Base-by-base conservation (phyloP, 2,329 filamentous ascomycete species). In the Botrytis sinoallii region DNA sequence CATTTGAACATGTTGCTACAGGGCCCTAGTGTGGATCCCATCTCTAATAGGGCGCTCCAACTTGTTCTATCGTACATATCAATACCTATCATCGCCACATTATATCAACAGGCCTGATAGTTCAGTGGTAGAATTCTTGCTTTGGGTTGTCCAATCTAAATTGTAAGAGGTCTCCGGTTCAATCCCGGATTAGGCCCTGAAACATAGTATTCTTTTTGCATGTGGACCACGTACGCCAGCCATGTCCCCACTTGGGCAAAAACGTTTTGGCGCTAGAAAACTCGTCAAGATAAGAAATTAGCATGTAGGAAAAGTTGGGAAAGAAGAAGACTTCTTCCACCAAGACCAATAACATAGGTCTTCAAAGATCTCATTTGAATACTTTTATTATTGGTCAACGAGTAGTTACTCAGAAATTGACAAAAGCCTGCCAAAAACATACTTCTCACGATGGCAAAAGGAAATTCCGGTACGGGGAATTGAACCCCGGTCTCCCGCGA, bases 51-150 rank as follows among this genome's bases (percentile, higher is more conserved):
- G 25, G 22, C 16, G 7, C 22, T n/a, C 6, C 25, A 35, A 25
- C 3, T 8, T 3, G 10, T 16, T 16, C 4, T 38, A 1, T 25
- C 3, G 32, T 0, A 20, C 6, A 48, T 35, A n/a, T 66, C n/a
- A 1, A 1, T 3, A 14, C 1, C 2, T 46, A 14, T 1, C n/a
- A 2, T 14, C 5, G 0, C 0, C 1, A 0, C 0, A 35, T 0
- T 1, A 48, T 18, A 38, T 38, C 22, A 66, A 4, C 4, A 67
- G 65, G 65, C 65, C 65, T 67, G 65, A 67, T 67, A 67, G 65
- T 68, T 68, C 46, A 55, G 65, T 68, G 46, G 46, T 68, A 68
- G 65, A 68, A 68, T 68, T 68, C 65, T 68, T 68, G 65, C 65
- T 68, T 68, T 55, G 65, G 65, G 65, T 55, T 40, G 1, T 5